Percentiles rank a stretch among this genome's conserved stretches.
Conservation (phyloP, 257 asterid genomes). For the Gentiana straminea region DNA sequence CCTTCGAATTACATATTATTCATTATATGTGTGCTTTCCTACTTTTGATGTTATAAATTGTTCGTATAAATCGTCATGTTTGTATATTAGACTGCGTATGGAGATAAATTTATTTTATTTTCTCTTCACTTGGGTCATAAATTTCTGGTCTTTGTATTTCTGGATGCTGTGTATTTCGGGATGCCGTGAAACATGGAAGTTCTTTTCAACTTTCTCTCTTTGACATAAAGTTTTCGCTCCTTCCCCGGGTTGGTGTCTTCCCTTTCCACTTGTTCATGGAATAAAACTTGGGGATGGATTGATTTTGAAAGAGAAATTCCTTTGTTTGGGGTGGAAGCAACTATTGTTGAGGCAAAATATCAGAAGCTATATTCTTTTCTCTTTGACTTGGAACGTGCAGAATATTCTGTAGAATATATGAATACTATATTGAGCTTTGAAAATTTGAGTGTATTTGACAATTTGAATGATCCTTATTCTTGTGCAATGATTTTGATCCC, state of each 20-base stretch:
- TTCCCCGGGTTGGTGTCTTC: constrained; percentile 3
- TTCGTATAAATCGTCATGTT: too few relatives aligned
- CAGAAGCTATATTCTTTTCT: constrained; percentile 81
- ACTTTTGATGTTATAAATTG: too few relatives aligned
- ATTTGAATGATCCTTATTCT: constrained; percentile 4
- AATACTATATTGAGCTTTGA: constrained; percentile 17
- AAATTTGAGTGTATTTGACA: neutral
- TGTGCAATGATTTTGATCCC: constrained; percentile 83
- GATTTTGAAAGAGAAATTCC: constrained; percentile 95
- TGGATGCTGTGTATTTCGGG: too few relatives aligned
- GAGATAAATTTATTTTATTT: too few relatives aligned
- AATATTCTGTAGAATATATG: constrained; percentile 48
- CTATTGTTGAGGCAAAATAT: constrained; percentile 76
- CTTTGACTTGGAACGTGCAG: constrained; percentile 66
- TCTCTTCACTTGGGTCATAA: too few relatives aligned
- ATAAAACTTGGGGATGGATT: constrained; percentile 35
- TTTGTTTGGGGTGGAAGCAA: constrained; percentile 91
- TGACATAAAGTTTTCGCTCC: too few relatives aligned
- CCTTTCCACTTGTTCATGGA: constrained; percentile 13
- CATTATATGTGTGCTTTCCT: too few relatives aligned
- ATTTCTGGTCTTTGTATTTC: too few relatives aligned
- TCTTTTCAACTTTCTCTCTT: too few relatives aligned
- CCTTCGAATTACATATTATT: too few relatives aligned
- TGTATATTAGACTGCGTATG: too few relatives aligned
- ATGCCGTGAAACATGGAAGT: too few relatives aligned